Conservation (phyloP, 768 basidiomycete genomes). For the Tulasnella sp. region DNA sequence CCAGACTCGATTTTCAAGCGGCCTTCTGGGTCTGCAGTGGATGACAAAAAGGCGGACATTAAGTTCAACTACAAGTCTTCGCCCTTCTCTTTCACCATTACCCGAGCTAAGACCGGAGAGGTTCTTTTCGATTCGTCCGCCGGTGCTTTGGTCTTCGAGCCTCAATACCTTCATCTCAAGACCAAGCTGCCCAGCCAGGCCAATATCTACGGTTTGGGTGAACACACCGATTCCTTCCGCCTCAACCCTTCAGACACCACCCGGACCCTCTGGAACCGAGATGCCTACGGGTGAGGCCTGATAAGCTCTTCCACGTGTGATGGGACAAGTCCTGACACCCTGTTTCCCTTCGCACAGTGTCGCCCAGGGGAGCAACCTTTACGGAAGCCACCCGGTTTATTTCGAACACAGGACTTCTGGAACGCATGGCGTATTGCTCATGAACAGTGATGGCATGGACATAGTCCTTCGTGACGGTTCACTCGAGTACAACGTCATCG, state of each 20-base stretch:
- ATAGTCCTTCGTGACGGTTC: constrained; percentile 55
- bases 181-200: constrained; percentile 56
- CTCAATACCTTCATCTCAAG: constrained; percentile 71
- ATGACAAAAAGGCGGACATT: constrained; percentile 32
- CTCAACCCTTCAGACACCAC: constrained; percentile 46
- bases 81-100: constrained; percentile 40
- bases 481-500: constrained; percentile 73
- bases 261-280: constrained; percentile 62
- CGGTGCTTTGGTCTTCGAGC: constrained; percentile 66
- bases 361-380: constrained; percentile 58
- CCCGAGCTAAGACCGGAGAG: constrained; percentile 34
- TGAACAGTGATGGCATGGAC: constrained; percentile 75
- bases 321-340: constrained; percentile 7
- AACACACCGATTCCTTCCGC: constrained; percentile 63
- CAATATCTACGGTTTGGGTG: constrained; percentile 78
- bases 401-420: constrained; percentile 63
- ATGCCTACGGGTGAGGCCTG: constrained; percentile 47
- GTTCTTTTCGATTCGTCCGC: constrained; percentile 47
- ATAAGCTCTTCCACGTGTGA: constrained; percentile 6
- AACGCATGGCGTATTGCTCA: constrained; percentile 66
- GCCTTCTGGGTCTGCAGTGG: not conserved
- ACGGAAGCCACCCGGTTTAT: constrained; percentile 70
- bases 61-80: constrained; percentile 36
- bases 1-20: constrained; percentile 35
- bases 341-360: constrained; percentile 35